Evolutionary conservation across 352 stramenopile genomes (phyloP).

Genomic region (Phytophthora idaei): DNA sequence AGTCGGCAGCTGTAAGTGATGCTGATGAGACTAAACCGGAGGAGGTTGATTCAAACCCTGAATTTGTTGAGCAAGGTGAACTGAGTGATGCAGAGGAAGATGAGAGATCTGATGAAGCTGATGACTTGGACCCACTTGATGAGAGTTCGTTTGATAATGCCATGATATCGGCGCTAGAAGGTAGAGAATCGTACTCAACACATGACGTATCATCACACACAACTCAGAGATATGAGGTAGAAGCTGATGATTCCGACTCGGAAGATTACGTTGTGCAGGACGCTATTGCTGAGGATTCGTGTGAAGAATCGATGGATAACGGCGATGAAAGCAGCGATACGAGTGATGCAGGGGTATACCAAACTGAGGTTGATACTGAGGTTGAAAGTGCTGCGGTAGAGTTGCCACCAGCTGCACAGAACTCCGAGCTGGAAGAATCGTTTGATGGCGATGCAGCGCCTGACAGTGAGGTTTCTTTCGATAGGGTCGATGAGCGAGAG

Average conservation of each 20-base stretch:
- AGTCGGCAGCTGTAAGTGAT: constrained; percentile 16
- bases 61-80: constrained; percentile 4
- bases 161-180: constrained; percentile 19
- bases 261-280: constrained; percentile 10
- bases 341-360: background rate
- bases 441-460: constrained; percentile 5
- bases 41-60: background rate
- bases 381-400: background rate
- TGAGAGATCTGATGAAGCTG: background rate
- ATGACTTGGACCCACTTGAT: constrained; percentile 21
- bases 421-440: background rate
- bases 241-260: constrained; percentile 16
- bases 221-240: constrained; percentile 2
- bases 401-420: background rate
- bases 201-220: background rate
- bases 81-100: constrained; percentile 3
- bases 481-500: background rate
- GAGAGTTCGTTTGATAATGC: constrained; percentile 29
- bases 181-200: constrained; percentile 8
- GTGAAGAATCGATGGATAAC: constrained; percentile 17
- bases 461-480: constrained; percentile 9
- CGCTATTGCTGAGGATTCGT: constrained; percentile 10
- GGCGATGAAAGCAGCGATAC: constrained; percentile 1
- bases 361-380: background rate
- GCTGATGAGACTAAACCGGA: constrained; percentile 8